These are phyloP conservation scores for Amanita thiersii DNA, from an alignment of 768 basidiomycete species.

Conservation along the genomic window DNA sequence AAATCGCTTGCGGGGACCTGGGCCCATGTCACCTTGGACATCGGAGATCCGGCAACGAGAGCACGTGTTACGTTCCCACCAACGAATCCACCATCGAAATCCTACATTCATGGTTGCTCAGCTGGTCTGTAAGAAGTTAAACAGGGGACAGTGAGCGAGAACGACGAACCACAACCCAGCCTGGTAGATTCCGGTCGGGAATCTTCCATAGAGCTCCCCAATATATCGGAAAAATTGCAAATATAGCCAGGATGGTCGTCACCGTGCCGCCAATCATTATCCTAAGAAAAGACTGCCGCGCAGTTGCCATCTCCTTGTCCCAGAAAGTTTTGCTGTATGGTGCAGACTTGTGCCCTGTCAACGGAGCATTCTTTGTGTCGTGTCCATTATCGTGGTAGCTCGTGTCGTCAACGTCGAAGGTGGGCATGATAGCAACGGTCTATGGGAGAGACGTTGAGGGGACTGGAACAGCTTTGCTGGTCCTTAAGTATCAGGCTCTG, in stretches of 20 bases:
- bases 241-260: constrained; percentile 29
- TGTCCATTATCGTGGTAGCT: neutral
- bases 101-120: constrained; percentile 25
- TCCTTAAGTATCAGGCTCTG: no score
- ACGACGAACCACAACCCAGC: constrained; percentile 40
- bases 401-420: neutral
- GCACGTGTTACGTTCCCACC: constrained; percentile 37
- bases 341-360: no score
- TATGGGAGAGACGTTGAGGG: no score
- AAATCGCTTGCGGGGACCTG: constrained; percentile 33
- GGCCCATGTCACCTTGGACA: constrained; percentile 37
- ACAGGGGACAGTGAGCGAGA: neutral
- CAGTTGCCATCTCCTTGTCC: constrained; percentile 11
- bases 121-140: neutral
- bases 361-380: neutral
- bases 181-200: constrained; percentile 31
- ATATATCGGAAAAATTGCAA: constrained; percentile 39
- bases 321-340: no score
- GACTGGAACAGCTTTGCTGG: neutral
- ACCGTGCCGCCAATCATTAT: constrained; percentile 22
- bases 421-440: neutral
- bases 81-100: constrained; percentile 50
- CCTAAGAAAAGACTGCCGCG: constrained; percentile 29
- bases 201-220: constrained; percentile 42
- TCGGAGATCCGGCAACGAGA: constrained; percentile 16